These are phyloP conservation scores for Nymphaea thermarum DNA, from an alignment of 164 flowering plant genomes.

Conservation along the genomic window DNA sequence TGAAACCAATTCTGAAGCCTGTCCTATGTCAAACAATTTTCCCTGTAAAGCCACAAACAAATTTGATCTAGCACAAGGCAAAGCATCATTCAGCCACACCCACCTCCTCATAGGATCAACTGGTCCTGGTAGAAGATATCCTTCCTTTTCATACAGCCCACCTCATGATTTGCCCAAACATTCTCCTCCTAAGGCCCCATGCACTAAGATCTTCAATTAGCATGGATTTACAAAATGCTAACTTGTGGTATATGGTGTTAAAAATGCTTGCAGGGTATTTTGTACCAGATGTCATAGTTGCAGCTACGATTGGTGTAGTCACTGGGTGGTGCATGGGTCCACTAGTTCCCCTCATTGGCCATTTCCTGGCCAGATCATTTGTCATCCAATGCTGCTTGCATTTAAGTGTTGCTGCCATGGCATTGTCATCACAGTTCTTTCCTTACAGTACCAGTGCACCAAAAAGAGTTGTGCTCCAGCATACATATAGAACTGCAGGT, in stretches of 20 bases:
- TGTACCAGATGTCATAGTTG: constrained; percentile 66
- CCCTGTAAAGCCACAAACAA: too few species aligned
- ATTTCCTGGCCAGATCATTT: constrained; percentile 66
- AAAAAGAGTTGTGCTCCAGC: constrained; percentile 84
- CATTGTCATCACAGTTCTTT: constrained; percentile 83
- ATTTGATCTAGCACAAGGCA: too few species aligned
- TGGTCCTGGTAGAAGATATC: too few species aligned
- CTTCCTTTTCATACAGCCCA: too few species aligned
- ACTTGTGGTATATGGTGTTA: constrained; percentile 1
- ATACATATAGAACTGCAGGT: constrained; percentile 67
- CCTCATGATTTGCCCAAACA: too few species aligned
- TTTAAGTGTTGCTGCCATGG: constrained; percentile 54
- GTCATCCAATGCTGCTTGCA: constrained; percentile 59
- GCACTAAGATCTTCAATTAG: too few species aligned
- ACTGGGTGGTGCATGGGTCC: constrained; percentile 91
- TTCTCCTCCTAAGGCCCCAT: too few species aligned
- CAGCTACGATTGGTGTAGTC: constrained; percentile 57
- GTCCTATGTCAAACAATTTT: too few species aligned
- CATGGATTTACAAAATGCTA: neutral
- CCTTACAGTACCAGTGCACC: constrained; percentile 84
- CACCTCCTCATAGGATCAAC: too few species aligned
- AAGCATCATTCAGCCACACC: too few species aligned
- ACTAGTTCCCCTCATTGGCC: constrained; percentile 55
- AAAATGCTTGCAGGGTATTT: constrained; percentile 58
- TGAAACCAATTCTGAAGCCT: too few species aligned